Evolutionary conservation across 345 rosid species (phyloP).

Genomic region (Brassica incana): DNA sequence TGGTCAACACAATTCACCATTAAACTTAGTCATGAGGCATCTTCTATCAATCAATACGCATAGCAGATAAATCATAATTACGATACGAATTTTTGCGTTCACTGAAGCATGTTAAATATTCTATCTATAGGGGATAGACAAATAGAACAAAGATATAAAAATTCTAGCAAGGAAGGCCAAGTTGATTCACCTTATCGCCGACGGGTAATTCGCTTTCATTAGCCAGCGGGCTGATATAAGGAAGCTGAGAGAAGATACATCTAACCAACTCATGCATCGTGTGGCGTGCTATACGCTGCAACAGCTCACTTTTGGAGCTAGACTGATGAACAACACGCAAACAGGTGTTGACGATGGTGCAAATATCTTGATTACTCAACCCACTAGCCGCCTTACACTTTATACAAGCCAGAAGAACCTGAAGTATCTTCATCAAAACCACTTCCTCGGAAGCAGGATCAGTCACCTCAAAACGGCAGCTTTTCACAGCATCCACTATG

Average conservation of each 20-base stretch:
- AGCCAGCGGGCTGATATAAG: slow-evolving; percentile 39
- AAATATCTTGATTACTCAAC: slow-evolving; percentile 70
- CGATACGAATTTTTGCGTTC: not conserved
- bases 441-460: slow-evolving; percentile 81
- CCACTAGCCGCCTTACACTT: slow-evolving; percentile 65
- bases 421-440: slow-evolving; percentile 78
- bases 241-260: slow-evolving; percentile 70
- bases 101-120: slow-evolving; percentile 10
- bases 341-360: slow-evolving; percentile 67
- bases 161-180: not conserved
- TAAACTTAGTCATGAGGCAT: slow-evolving; percentile 13
- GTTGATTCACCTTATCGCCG: slow-evolving; percentile 43
- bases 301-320: slow-evolving; percentile 65
- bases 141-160: not conserved
- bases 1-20: slow-evolving; percentile 10
- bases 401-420: slow-evolving; percentile 77
- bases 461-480: slow-evolving; percentile 75
- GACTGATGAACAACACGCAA: slow-evolving; percentile 79
- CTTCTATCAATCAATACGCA: not conserved
- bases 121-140: slow-evolving; percentile 16
- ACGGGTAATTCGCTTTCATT: slow-evolving; percentile 33
- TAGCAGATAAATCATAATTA: not conserved
- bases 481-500: slow-evolving; percentile 66
- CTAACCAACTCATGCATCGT: slow-evolving; percentile 75
- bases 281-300: slow-evolving; percentile 74